phyloP scores from a whole-genome alignment of 768 basidiomycete genomes.

The Trametes sanguinea region DNA sequence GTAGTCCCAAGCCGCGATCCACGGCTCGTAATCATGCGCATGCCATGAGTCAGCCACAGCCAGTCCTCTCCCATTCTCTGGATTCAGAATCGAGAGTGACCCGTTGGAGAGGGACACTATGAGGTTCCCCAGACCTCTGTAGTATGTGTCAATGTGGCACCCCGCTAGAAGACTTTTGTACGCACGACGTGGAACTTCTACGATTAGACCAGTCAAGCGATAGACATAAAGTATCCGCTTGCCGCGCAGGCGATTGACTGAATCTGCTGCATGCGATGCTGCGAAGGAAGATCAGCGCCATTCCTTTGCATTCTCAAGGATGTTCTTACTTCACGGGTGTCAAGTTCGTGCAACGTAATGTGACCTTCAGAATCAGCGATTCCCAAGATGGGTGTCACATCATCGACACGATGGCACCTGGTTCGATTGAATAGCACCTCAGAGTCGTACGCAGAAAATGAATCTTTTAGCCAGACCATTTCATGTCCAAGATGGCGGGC shows the following conservation, averaged over 20 bases:
- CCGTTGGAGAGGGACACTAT: constrained; percentile 86
- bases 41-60: constrained; percentile 63
- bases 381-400: constrained; percentile 53
- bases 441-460: not conserved
- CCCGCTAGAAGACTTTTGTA: too few relatives aligned
- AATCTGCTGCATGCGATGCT: constrained; percentile 36
- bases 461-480: constrained; percentile 61
- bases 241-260: constrained; percentile 51
- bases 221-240: constrained; percentile 70
- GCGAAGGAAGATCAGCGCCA: not conserved
- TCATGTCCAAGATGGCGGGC: constrained; percentile 90
- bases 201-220: constrained; percentile 94
- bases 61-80: constrained; percentile 48
- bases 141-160: not conserved
- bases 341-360: constrained; percentile 64
- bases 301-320: not conserved
- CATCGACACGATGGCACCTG: constrained; percentile 60
- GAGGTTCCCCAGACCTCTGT: constrained; percentile 56
- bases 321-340: constrained; percentile 46
- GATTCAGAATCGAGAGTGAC: constrained; percentile 59
- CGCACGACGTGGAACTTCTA: constrained; percentile 49
- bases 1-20: constrained; percentile 90
- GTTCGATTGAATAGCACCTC: too few relatives aligned
- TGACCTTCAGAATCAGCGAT: constrained; percentile 87
- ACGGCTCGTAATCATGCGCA: constrained; percentile 93